Evolutionary conservation across 805 yeast genomes (phyloP), one percentile per base, ranked within the genome.

Genomic region (Wickerhamomyces hampshirensis): DNA sequence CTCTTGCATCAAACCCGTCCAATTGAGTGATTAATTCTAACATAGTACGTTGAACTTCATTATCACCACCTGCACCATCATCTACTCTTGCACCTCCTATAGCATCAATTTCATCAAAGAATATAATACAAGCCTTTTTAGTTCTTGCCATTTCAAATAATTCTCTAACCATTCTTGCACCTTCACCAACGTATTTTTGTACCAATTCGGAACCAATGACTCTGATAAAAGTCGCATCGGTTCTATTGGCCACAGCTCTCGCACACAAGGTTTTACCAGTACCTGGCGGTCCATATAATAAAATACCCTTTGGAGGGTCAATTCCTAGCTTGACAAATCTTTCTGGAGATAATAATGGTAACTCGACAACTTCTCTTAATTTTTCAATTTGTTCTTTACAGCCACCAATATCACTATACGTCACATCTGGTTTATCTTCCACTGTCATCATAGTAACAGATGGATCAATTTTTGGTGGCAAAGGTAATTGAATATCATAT

Each of bases 41-140:
- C 98, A 93, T 93, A 30, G 98, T 93, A 70, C 98, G 78, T 67
- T 93, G 98, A 37, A 93, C 98, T 67, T 93, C 99, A 59, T 91
- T 93, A 63, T 93, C 98, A 57, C 98, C 98, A 51, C 97, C 98
- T 9, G 98, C 98, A 55, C 98, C 98, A 60, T 93, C 98, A 62
- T 93, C 98, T 59, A 93, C 93, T 62, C 99, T 81, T n/a, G 98
- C 98, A 28, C 98, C 98, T 49, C 99, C 99, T 61, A 93, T 87
- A 26, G 99, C 98, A 68, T 93, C 99, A 49, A 93, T 82, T 69
- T 93, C 99, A 65, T 93, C 99, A 56, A 93, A 93, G 66, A 93
- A 93, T 39, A 93, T 91, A 56, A 93, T 93, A 65, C 98, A 91
- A 2, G 98, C 98, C 58, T 91, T 89, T 65, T 93, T 93, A 26